Base-by-base conservation (phyloP, 306 rosid genomes). In the Biancaea sappan region DNA sequence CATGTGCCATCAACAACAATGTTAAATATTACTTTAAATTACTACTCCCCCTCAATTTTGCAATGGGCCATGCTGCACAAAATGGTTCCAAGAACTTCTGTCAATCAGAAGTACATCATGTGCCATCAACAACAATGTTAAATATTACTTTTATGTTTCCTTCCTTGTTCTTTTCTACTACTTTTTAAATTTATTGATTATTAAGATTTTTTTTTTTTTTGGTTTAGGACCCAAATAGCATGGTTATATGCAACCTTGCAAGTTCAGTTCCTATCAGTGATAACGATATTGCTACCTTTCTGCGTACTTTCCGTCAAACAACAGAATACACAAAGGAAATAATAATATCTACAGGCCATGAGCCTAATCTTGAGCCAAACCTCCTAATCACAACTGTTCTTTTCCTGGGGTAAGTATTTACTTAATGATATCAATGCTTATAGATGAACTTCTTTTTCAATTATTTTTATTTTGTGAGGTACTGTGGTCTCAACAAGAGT, bases 321-420 rank as follows among this genome's bases (percentile, higher is more conserved):
- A 90, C 91, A 24, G 86, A 81, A 62, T 91, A 82, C 81, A 71
- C 66, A 2, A 74, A 84, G 58, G 89, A 92, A 69, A 77, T 94
- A 69, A 59, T 94, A 77, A 44, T 94, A 70, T 85, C 90, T 56
- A 66, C 86, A 46, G 59, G 83, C 75, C 77, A 72, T 65, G 97
- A 91, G 80, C 91, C 88, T 22, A 80, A 83, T 77, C 71, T 94
- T 44, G 91, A 90, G 89, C 91, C 97, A 72, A 87, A 90, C 86
- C 80, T 85, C 67, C 40, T 90, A 29, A 82, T 90, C 76, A 94
- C 97, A 13, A 90, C 92, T 15, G 90, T 94, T 74, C 87, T 94
- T 71, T 44, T 81, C 41, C 82, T 88, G 47, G 91, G 97, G 98
- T 94, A 81, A 80, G 87, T 75, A 58, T 78, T 74, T 76, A 26